Evolutionary conservation across 2,329 filamentous ascomycete species (phyloP).

Genomic region (Metarhizium brunneum): DNA sequence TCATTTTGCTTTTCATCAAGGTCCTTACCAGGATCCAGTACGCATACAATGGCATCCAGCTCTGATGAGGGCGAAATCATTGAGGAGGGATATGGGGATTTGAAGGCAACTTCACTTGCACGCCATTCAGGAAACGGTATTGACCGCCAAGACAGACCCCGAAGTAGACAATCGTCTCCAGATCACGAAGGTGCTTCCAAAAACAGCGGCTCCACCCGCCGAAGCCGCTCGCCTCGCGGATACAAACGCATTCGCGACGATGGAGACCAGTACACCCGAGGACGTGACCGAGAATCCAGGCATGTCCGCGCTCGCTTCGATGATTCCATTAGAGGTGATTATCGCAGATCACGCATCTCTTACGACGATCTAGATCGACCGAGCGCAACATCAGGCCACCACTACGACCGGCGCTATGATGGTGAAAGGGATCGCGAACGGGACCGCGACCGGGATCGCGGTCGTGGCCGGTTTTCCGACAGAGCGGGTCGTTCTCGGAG

Average conservation of each 20-base stretch:
- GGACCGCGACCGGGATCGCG: conserved; percentile 11
- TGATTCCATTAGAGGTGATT: conserved; percentile 37
- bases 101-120: conserved; percentile 83
- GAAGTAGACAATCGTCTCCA: conserved; percentile 51
- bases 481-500: conserved; percentile 49
- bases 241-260: conserved; percentile 60
- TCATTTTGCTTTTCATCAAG: conserved; percentile 3
- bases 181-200: conserved; percentile 37
- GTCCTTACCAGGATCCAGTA: conserved; percentile 11
- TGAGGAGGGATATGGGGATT: conserved; percentile 54
- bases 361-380: conserved; percentile 52
- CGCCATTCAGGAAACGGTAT: conserved; percentile 69
- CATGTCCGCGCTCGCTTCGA: conserved; percentile 56
- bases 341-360: conserved; percentile 35
- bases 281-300: conserved; percentile 41
- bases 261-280: conserved; percentile 42
- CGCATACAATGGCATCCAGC: conserved; percentile 37
- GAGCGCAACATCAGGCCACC: conserved; percentile 17
- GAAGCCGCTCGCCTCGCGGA: conserved; percentile 52
- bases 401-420: conserved; percentile 4
- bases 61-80: conserved; percentile 84
- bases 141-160: conserved; percentile 86
- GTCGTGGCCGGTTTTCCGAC: conserved; percentile 28
- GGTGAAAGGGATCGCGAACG: conserved; percentile 33
- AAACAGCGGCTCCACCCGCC: conserved; percentile 32